Evolutionary conservation across 495 filamentous ascomycete genomes (phyloP).

Genomic region (Penicillium robsamsonii): DNA sequence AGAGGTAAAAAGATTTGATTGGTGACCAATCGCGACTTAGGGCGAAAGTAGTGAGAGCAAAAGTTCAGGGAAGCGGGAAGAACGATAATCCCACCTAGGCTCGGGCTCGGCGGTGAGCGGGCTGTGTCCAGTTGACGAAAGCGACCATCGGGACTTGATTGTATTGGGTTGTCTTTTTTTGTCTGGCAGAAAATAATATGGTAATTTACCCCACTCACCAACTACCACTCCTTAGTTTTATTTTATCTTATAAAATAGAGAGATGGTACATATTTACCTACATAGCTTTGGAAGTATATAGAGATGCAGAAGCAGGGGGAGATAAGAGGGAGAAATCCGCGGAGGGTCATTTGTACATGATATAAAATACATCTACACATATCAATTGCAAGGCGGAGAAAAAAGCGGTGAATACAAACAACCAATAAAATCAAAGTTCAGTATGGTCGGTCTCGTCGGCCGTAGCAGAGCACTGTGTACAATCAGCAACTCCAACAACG

Average conservation of each 20-base stretch:
- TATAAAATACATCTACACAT: no score
- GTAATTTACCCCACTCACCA: constrained; percentile 1
- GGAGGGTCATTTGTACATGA: no score
- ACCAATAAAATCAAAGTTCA: not conserved
- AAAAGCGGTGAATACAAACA: not conserved
- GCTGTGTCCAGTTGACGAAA: constrained; percentile 14
- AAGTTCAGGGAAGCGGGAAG: constrained; percentile 31
- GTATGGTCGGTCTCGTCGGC: not conserved
- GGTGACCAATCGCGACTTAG: constrained; percentile 6
- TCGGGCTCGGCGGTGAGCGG: constrained; percentile 14
- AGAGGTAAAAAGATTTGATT: not conserved
- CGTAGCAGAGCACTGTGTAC: not conserved
- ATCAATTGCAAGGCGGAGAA: not conserved
- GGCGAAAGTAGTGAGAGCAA: constrained; percentile 16
- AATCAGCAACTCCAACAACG: constrained; percentile 22
- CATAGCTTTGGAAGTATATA: no score
- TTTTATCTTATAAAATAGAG: no score
- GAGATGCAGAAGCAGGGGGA: no score
- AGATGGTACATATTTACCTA: no score
- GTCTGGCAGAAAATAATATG: not conserved
- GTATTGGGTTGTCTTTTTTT: not conserved
- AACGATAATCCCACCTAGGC: constrained; percentile 28
- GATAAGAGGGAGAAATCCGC: no score
- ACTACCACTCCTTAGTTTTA: no score
- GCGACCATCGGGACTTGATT: not conserved